Evolutionary conservation across 306 rosid species (phyloP).

Genomic region (Phaseolus lunatus): DNA sequence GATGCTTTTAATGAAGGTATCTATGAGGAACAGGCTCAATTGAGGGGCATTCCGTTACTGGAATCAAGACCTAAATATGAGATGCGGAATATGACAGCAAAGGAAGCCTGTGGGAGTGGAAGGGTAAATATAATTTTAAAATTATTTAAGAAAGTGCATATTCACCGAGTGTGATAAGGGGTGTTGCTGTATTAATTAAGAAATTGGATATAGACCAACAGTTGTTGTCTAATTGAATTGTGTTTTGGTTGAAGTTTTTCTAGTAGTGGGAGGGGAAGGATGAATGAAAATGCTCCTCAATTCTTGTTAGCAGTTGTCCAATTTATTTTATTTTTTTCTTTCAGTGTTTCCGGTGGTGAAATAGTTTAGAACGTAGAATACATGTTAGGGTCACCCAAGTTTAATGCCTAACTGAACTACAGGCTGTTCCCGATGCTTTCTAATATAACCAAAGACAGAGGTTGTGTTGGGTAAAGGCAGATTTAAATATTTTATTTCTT

Average conservation of each 20-base stretch:
- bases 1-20: constrained; percentile 80
- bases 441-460: constrained; percentile 28
- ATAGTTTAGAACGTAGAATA: constrained; percentile 29
- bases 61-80: constrained; percentile 95
- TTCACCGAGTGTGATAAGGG: not conserved
- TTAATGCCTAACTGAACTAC: constrained; percentile 38
- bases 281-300: constrained; percentile 31
- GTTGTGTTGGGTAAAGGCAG: constrained; percentile 4
- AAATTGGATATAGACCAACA: constrained; percentile 16
- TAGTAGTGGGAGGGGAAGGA: constrained; percentile 57
- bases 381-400: constrained; percentile 24
- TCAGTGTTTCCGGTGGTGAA: constrained; percentile 22
- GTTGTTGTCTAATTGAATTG: constrained; percentile 31
- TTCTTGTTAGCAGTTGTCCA: constrained; percentile 4
- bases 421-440: constrained; percentile 29
- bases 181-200: constrained; percentile 2
- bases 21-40: constrained; percentile 88
- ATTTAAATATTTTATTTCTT: constrained; percentile 18
- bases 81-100: constrained; percentile 95
- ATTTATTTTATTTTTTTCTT: constrained; percentile 23
- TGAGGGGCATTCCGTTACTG: constrained; percentile 85
- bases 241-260: constrained; percentile 29
- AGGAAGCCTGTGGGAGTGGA: constrained; percentile 83
- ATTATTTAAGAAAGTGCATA: constrained; percentile 8
- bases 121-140: constrained; percentile 61